Base-by-base conservation (phyloP, 192 early-diverging fungal genomes). In the Phycomyces nitens region DNA sequence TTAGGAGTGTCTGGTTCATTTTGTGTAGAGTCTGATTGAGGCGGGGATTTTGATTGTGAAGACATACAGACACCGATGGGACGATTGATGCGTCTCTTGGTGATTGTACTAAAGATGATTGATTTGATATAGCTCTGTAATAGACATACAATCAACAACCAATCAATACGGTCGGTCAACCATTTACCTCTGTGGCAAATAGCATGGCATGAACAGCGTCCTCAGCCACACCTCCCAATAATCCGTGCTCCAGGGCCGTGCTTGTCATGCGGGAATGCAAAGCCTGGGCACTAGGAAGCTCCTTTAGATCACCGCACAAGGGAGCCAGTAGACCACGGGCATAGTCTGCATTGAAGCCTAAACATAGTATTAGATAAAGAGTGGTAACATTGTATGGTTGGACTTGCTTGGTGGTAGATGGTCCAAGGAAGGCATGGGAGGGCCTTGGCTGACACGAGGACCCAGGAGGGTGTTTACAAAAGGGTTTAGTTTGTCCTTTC, bases 251-350 rank as follows among this genome's bases (percentile, higher is more conserved):
- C 56, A 86, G 69, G 3, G 87, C 84, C 29, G 87, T 77, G 1
- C 83, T 84, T 4, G 82, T 82, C 87, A 90, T 85, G 21, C 89
- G 79, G 22, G 85, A 77, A 57, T 77, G 73, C 44, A 90, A 73
- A 16, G 86, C 75, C 12, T 87, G 84, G 27, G 83, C 79, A 69
- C 79, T 77, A 15, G 88, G 88, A 16, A 85, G 75, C 22, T 85
- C 81, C 56, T 86, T 88, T 11, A 84, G 78, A 64, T 87, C 85
- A 58, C 70, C 80, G 54, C 87, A 88, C 23, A 90, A 75, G 8
- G 88, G 84, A 10, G 86, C 84, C 44, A 84, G 78, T 15, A 87
- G 76, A 8, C 88, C 88, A 69, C 83, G 80, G 61, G 87, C 83
- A 69, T 86, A 86, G 53, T 87, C 86, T 62, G 51, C 58, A 20